Conservation (phyloP, 768 basidiomycete genomes). For the Pulveroboletus sp. region DNA sequence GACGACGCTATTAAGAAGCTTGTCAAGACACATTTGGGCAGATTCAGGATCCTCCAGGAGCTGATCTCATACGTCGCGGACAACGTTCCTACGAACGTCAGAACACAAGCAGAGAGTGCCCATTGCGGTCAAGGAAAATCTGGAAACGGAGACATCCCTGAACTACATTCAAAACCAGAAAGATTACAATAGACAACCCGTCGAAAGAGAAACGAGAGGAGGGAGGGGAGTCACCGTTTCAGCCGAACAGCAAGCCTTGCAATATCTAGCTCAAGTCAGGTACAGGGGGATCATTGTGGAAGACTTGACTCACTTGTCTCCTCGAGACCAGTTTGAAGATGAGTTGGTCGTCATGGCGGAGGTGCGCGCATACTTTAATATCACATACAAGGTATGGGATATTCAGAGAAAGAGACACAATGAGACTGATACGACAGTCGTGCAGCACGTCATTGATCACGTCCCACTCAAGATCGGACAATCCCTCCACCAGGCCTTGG, state of each 20-base stretch:
- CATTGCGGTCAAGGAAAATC: slow-evolving; percentile 29
- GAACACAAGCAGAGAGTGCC: slow-evolving; percentile 21
- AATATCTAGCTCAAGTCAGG: no score
- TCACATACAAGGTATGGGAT: slow-evolving; percentile 46
- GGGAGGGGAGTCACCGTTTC: no score
- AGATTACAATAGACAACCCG: slow-evolving; percentile 17
- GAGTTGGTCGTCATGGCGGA: slow-evolving; percentile 51
- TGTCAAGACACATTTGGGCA: slow-evolving; percentile 35
- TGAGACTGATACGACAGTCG: neutral
- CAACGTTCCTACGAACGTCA: neutral
- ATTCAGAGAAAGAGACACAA: neutral
- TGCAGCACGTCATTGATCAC: slow-evolving; percentile 52
- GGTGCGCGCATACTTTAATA: slow-evolving; percentile 52
- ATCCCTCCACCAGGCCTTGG: slow-evolving; percentile 39
- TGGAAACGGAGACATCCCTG: slow-evolving; percentile 37
- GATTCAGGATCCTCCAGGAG: slow-evolving; percentile 33
- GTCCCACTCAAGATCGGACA: slow-evolving; percentile 48
- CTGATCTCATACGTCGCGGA: slow-evolving; percentile 32
- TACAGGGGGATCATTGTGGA: neutral
- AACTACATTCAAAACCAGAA: slow-evolving; percentile 35
- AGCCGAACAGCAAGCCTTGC: no score
- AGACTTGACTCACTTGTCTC: slow-evolving; percentile 27
- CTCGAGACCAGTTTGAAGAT: slow-evolving; percentile 31
- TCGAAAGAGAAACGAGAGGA: slow-evolving; percentile 11
- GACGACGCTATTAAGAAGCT: slow-evolving; percentile 26